Base-by-base conservation (phyloP, 2,329 filamentous ascomycete species). In the Talaromyces sp. region DNA sequence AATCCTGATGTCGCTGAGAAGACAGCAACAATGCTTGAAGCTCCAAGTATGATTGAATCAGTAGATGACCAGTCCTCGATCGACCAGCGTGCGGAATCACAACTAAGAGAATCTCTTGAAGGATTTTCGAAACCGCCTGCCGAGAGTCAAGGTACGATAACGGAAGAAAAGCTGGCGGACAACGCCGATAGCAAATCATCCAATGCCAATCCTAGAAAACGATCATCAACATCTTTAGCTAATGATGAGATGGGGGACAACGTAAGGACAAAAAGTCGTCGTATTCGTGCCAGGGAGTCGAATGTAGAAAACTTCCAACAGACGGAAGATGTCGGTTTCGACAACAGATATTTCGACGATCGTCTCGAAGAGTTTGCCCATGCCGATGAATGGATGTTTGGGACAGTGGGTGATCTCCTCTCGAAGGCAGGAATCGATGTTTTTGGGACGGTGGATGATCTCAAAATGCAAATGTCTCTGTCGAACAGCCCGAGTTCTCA, bases 201-300 rank as follows among this genome's bases (percentile, higher is more conserved):
- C n/a, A 71, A 66, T 50, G 65, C 72, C 4, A 73, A 73, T 10
- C 77, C 77, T 21, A 78, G 84, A 19, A 87, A 87, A 68, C 76
- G 84, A 58, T 86, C 84, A 2, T 82, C 81, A 13, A 81, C 84
- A 53, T 82, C 80, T 19, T 81, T 83, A 51, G 82, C 81, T 9
- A 75, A 85, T 28, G 78, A 83, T 2, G 84, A 86, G 53, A 77
- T 76, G 11, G 73, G 74, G 11, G 84, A 86, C 60, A 80, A 80
- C 52, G 78, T 79, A 19, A 78, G 84, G 50, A 73, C 75, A 11
- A 83, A 84, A 64, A 86, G 84, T 67, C 84, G 84, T 65, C 78
- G 84, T 36, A 80, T 84, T 17, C 80, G 83, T 54, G 82, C 83
- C 31, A 78, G 84, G 61, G 84, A 85, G 62, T 81, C 81, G 8